Evolutionary conservation across 805 yeast species (phyloP).

Genomic region (Saccharomycopsis synnaedendra): DNA sequence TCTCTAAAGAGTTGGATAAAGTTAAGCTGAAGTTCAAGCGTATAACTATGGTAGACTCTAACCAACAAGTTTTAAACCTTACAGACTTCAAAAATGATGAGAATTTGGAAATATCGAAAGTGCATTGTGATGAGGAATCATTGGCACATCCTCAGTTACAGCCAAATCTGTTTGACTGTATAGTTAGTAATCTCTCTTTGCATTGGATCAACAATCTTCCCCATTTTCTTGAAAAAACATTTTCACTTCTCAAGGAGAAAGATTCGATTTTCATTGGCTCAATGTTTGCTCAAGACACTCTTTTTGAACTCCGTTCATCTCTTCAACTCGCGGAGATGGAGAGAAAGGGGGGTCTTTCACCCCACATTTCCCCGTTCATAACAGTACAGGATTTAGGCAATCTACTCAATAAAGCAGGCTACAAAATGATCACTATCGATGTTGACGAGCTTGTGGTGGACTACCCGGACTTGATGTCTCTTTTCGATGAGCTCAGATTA

Average conservation of each 20-base stretch:
- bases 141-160: constrained; percentile 32
- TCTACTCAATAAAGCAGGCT: constrained; percentile 63
- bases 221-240: constrained; percentile 41
- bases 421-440: constrained; percentile 71
- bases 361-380: constrained; percentile 72
- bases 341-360: constrained; percentile 67
- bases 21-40: constrained; percentile 42
- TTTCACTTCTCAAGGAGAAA: constrained; percentile 45
- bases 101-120: constrained; percentile 33
- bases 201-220: constrained; percentile 91
- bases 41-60: constrained; percentile 58
- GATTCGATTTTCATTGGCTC: constrained; percentile 79
- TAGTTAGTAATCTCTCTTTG: constrained; percentile 57
- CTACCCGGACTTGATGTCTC: constrained; percentile 58
- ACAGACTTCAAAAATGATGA: constrained; percentile 22
- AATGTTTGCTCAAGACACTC: constrained; percentile 74
- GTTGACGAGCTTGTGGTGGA: constrained; percentile 74
- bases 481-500: constrained; percentile 59
- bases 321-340: constrained; percentile 78
- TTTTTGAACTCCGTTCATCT: constrained; percentile 72
- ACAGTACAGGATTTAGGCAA: constrained; percentile 68
- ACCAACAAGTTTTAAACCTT: constrained; percentile 41
- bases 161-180: constrained; percentile 48
- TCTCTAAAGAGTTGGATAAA: constrained; percentile 39
- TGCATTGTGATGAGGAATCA: constrained; percentile 59